Conservation (phyloP, 2,329 filamentous ascomycete genomes). For the Domatiomyces catenatus region DNA sequence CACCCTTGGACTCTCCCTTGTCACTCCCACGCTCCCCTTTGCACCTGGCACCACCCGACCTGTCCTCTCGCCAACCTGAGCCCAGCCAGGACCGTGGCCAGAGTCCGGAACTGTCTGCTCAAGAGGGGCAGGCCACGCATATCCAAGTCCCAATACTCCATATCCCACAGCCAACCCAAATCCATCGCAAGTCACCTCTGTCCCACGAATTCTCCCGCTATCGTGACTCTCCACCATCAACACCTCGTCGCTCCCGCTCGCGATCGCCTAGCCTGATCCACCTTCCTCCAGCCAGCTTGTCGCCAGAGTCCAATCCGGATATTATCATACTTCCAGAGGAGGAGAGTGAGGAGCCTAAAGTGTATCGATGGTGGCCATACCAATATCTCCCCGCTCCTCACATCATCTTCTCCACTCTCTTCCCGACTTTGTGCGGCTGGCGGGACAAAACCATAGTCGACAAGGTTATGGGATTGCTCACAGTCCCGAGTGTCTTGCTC, state of each 20-base stretch:
- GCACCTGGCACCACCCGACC: slow-evolving; percentile 9
- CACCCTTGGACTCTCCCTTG: neutral
- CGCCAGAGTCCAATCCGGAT: slow-evolving; percentile 29
- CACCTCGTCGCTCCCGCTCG: slow-evolving; percentile 31
- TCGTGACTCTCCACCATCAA: slow-evolving; percentile 41
- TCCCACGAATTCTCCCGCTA: slow-evolving; percentile 50
- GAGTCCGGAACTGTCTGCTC: slow-evolving; percentile 7
- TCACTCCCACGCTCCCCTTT: slow-evolving; percentile 5
- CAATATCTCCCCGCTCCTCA: slow-evolving; percentile 55
- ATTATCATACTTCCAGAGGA: slow-evolving; percentile 23
- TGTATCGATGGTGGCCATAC: slow-evolving; percentile 69
- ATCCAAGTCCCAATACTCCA: slow-evolving; percentile 11
- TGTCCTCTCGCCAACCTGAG: neutral
- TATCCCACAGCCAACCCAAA: slow-evolving; percentile 11
- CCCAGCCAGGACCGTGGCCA: slow-evolving; percentile 3
- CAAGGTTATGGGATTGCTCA: slow-evolving; percentile 63
- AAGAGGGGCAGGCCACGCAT: slow-evolving; percentile 1
- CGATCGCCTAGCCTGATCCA: slow-evolving; percentile 42
- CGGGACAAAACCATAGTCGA: slow-evolving; percentile 69
- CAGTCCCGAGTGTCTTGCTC: slow-evolving; percentile 79
- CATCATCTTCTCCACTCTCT: slow-evolving; percentile 56
- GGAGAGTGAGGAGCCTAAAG: slow-evolving; percentile 26
- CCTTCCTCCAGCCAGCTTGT: slow-evolving; percentile 37
- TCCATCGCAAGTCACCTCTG: slow-evolving; percentile 2
- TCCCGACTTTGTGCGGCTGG: slow-evolving; percentile 78